phyloP scores from a whole-genome alignment of 306 rosid species.

The Phaseolus lunatus region DNA sequence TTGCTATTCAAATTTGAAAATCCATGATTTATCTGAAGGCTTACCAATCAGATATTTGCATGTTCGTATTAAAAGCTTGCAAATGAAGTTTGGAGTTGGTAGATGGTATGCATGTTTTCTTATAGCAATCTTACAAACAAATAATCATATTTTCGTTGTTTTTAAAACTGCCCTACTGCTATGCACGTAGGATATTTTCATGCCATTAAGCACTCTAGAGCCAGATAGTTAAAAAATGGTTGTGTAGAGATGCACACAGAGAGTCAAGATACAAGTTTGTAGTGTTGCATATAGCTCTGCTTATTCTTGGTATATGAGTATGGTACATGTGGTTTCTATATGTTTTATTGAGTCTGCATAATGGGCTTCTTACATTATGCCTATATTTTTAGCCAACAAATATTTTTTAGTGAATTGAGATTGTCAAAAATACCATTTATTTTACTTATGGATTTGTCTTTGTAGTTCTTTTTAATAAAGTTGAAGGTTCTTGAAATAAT shows the following conservation, averaged over 20 bases:
- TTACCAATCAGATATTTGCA: not conserved
- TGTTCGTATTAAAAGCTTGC: slow-evolving; percentile 4
- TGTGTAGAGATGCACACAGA: slow-evolving; percentile 4
- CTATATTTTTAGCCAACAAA: slow-evolving; percentile 1
- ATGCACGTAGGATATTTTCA: slow-evolving; percentile 6
- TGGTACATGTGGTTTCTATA: slow-evolving; percentile 32
- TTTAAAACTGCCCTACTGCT: not conserved
- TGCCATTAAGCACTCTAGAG: slow-evolving; percentile 16
- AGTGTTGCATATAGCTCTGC: not conserved
- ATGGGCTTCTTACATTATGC: not conserved
- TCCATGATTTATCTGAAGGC: not conserved
- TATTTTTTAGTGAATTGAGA: slow-evolving; percentile 24
- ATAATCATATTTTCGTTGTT: not conserved
- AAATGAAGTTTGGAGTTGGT: slow-evolving; percentile 6
- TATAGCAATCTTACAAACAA: not conserved
- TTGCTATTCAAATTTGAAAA: not conserved
- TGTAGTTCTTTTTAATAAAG: slow-evolving; percentile 14
- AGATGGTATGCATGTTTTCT: not conserved
- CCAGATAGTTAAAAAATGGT: slow-evolving; percentile 12
- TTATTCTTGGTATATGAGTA: slow-evolving; percentile 5
- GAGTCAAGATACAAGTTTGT: slow-evolving; percentile 18
- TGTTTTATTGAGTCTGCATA: slow-evolving; percentile 16
- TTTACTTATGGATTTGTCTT: slow-evolving; percentile 14
- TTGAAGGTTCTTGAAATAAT: slow-evolving; percentile 34
- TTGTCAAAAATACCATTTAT: slow-evolving; percentile 15